Conservation (phyloP, 371 early-diverging fungal species). For the Zychaea mexicana region DNA sequence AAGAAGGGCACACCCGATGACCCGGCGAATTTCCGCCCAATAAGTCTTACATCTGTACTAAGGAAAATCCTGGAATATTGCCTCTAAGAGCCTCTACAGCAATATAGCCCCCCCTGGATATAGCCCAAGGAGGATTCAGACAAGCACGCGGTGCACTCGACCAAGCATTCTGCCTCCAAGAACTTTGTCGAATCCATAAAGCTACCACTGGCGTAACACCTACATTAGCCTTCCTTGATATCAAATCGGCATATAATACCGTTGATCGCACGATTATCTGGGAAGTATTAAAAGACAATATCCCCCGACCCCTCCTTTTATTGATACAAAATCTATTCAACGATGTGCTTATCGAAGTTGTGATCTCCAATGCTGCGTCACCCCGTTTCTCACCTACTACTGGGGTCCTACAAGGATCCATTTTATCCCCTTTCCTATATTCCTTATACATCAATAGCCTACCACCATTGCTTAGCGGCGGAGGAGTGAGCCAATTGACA, state of each 20-base stretch:
- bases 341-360: neutral
- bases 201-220: neutral
- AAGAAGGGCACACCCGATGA: constrained; percentile 20
- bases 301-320: neutral
- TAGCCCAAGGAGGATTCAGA: constrained; percentile 38
- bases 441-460: constrained; percentile 26
- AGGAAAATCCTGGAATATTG: constrained; percentile 16
- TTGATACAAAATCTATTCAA: constrained; percentile 16
- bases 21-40: constrained; percentile 24
- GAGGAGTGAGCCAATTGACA: neutral
- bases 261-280: constrained; percentile 19
- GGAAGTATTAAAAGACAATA: neutral
- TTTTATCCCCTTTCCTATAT: constrained; percentile 27
- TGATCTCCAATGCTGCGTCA: constrained; percentile 1
- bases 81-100: neutral
- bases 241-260: constrained; percentile 21
- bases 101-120: constrained; percentile 9
- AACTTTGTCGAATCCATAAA: neutral
- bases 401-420: constrained; percentile 28
- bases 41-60: constrained; percentile 17
- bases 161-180: constrained; percentile 7
- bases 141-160: neutral
- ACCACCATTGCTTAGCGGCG: constrained; percentile 4
- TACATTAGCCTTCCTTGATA: constrained; percentile 20
- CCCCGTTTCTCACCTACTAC: constrained; percentile 1